Evolutionary conservation across 2,329 filamentous ascomycete species (phyloP), one percentile per base, ranked within the genome.

Genomic region (Didymellaceae sp.): DNA sequence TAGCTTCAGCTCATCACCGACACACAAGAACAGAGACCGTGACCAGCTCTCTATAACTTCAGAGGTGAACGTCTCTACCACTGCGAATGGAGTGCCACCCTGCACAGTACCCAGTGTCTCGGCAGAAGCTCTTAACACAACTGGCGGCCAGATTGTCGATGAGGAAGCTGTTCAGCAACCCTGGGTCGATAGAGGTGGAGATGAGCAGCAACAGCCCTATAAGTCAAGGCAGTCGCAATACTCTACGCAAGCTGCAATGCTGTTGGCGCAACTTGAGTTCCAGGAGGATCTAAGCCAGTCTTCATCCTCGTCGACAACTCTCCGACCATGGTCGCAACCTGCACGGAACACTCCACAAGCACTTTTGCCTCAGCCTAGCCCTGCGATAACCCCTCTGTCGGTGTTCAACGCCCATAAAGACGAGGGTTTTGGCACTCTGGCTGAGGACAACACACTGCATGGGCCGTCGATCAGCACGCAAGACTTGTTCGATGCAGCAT

Each of bases 401-500:
- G 51, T 54, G 1, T 71, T 71, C 47, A 66, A 62, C 31, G 14
- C 49, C 14, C 34, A 55, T 38, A 41, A 57, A 5, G 34, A 58
- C 13, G 45, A 62, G 8, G 32, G 31, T 1, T 32, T 51, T 5
- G 20, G 17, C 10, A 32, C 28, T 11, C 20, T 52, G 20, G 31
- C 31, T 14, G 48, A 32, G 8, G 43, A 18, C 6, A 61, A 54
- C 32, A 37, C 54, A 13, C 43, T 56, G 18, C 45, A 45, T 21
- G 60, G 45, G 4, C 43, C 55, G 10, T 55, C 59, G 8, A 59
- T 75, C 24, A 77, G 74, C 48, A 80, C 77, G 2, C 77, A 80
- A 45, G 74, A 75, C 13, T 59, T 80, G 7, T 71, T 79, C 37
- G 67, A 70, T 20, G 74, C 68, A 56, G 73, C 68, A 42, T 67